Conservation (phyloP, 2,329 filamentous ascomycete genomes). For the Aspergillus tubingensis region DNA sequence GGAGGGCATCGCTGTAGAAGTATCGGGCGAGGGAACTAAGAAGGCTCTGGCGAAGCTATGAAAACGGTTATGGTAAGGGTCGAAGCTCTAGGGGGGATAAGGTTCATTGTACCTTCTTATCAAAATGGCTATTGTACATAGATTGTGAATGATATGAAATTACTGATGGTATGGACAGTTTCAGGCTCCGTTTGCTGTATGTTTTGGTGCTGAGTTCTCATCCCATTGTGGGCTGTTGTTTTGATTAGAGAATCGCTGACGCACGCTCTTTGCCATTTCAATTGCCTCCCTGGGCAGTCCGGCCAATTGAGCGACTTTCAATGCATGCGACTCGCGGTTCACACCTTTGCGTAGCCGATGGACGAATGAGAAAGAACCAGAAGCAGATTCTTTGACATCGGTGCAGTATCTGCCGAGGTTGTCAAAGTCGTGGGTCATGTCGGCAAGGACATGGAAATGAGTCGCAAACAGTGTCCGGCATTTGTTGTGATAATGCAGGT, state of each 20-base stretch:
- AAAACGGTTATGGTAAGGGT: neutral
- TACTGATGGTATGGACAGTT: neutral
- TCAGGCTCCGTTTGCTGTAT: neutral
- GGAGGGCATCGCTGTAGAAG: constrained; percentile 40
- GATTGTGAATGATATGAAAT: neutral
- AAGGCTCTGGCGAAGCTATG: constrained; percentile 9
- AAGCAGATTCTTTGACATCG: constrained; percentile 74
- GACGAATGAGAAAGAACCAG: constrained; percentile 76
- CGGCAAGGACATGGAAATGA: constrained; percentile 84
- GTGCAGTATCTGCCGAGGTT: constrained; percentile 80
- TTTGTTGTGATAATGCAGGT: constrained; percentile 74
- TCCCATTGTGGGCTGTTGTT: constrained; percentile 15
- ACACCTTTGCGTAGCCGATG: constrained; percentile 79
- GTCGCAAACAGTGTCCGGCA: constrained; percentile 89
- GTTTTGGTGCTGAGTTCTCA: neutral
- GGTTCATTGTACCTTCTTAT: neutral
- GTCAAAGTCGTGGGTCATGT: constrained; percentile 66
- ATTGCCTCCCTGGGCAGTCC: constrained; percentile 76
- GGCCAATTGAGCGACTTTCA: constrained; percentile 90
- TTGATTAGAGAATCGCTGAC: constrained; percentile 39
- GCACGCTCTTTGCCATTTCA: constrained; percentile 62
- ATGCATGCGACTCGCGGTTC: constrained; percentile 83
- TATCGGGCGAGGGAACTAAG: constrained; percentile 15
- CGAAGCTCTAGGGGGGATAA: neutral
- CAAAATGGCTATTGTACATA: neutral